A percentile compares a stretch with the other conserved stretches of the same genome.
phyloP scores from a whole-genome alignment of 1,284 basidiomycete genomes.

The Marasmius tenuissimus region DNA sequence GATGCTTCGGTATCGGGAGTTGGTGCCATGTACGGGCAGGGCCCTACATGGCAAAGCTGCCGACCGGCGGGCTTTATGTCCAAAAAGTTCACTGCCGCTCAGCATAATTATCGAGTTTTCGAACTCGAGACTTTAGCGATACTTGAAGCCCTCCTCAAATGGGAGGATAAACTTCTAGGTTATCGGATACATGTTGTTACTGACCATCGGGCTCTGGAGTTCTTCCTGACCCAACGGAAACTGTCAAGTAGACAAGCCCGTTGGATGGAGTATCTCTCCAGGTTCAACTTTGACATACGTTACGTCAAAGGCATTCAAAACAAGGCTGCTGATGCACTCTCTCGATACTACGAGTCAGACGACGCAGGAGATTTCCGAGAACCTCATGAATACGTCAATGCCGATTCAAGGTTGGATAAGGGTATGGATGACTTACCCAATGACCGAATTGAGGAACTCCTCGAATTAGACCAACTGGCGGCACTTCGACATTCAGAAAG shows the following conservation, averaged over 20 bases:
- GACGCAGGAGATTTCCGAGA: constrained; percentile 13
- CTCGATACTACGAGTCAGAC: constrained; percentile 30
- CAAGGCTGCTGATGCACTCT: constrained; percentile 32
- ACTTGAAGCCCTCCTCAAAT: constrained; percentile 33
- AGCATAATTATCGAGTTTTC: constrained; percentile 34
- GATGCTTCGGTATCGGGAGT: constrained; percentile 37
- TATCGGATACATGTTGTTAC: constrained; percentile 31
- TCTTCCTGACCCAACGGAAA: constrained; percentile 24
- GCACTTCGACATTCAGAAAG: not conserved
- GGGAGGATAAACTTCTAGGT: constrained; percentile 36
- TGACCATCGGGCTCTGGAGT: constrained; percentile 36
- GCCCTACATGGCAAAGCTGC: constrained; percentile 32
- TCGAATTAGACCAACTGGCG: not conserved
- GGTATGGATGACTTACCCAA: constrained; percentile 24
- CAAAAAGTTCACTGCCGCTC: constrained; percentile 36
- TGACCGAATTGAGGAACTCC: constrained; percentile 5
- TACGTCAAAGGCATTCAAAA: constrained; percentile 33
- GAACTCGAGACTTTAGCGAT: constrained; percentile 38
- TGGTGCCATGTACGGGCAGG: constrained; percentile 38
- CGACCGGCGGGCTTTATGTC: constrained; percentile 39
- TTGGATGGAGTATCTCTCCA: constrained; percentile 33
- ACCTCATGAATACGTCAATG: constrained; percentile 24
- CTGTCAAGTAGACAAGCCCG: constrained; percentile 23
- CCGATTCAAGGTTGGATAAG: constrained; percentile 25
- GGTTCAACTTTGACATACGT: constrained; percentile 30